Base-by-base conservation (phyloP, 805 yeast species). In the Osmozyma mogii region DNA sequence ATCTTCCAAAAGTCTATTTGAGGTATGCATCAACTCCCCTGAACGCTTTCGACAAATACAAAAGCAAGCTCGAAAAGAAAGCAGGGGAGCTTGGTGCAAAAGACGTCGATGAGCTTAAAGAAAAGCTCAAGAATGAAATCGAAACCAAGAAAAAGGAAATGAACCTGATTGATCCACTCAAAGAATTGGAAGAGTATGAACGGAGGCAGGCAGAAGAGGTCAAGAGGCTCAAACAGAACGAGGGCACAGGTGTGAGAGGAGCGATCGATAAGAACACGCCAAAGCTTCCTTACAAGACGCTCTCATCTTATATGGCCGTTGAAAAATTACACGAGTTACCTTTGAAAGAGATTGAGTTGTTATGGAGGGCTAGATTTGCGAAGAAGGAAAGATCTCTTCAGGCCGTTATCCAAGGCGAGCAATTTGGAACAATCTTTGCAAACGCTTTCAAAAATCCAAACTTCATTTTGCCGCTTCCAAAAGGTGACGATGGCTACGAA, bases 321-420 rank as follows among this genome's bases (percentile, higher is more conserved):
- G 81, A 70, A 1, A 88, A 85, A 51, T 41, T 84, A 27, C 36
- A 56, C 28, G 66, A 61, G 4, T 68, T 88, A 30, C 68, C 73
- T 0, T 43, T 52, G 3, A 65, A 70, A 37, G 94, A 84, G 45
- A 61, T 89, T 29, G 94, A 83, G 44, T 68, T 71, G 43, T 58
- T 92, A 12, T 92, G 98, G 98, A 76, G 84, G 50, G 85, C 95
- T 0, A 71, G 95, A 41, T 88, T 88, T 58, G 71, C 72, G 25
- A 52, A 56, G 34, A 72, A 71, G 34, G 78, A 75, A 5, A 58
- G 74, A 26, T 55, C 77, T 6, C 48, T 92, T 37, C 69, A 75
- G 41, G 94, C 96, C 0, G 64, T 72, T 1, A 58, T 85, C 22
- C 69, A 73, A 6, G 54, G 56, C 2, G 60, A 60, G 2, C 72